Percentiles rank a stretch among this genome's conserved stretches.
Conservation (phyloP, 1,284 basidiomycete species). For the Sphagnurus paluster region DNA sequence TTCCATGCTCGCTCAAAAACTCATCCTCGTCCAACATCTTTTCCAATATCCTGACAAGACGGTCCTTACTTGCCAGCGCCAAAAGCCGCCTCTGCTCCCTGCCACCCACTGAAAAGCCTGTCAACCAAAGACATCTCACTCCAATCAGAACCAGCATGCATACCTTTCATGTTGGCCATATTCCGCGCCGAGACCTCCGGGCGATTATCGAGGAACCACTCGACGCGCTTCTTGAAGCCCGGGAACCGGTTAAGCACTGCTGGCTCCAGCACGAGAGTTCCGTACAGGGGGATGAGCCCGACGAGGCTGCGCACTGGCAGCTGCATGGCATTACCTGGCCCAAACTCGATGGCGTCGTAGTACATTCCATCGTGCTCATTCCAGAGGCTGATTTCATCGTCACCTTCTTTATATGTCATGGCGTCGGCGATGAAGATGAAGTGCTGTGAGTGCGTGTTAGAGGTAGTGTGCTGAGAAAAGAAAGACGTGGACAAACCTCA, state of each 20-base stretch:
- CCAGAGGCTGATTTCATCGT: constrained; percentile 86
- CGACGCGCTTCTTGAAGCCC: constrained; percentile 97
- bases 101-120: constrained; percentile 55
- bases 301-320: constrained; percentile 92
- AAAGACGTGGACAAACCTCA: constrained; percentile 54
- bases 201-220: constrained; percentile 97
- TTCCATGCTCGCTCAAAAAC: constrained; percentile 93
- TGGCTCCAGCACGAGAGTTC: constrained; percentile 92
- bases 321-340: constrained; percentile 83
- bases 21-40: constrained; percentile 98
- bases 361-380: constrained; percentile 97
- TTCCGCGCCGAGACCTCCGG: constrained; percentile 86
- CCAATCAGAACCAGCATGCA: background rate
- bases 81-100: constrained; percentile 87
- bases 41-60: constrained; percentile 85
- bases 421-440: constrained; percentile 97
- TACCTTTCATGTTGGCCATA: constrained; percentile 95
- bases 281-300: constrained; percentile 94
- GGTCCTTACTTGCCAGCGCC: constrained; percentile 90
- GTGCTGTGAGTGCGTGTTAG: constrained; percentile 51
- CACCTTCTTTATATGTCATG: constrained; percentile 88
- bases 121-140: background rate
- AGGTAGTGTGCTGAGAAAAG: background rate
- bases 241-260: constrained; percentile 87
- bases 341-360: constrained; percentile 95